Conservation (phyloP, 352 stramenopile species). For the Elongisporangium undulatum region DNA sequence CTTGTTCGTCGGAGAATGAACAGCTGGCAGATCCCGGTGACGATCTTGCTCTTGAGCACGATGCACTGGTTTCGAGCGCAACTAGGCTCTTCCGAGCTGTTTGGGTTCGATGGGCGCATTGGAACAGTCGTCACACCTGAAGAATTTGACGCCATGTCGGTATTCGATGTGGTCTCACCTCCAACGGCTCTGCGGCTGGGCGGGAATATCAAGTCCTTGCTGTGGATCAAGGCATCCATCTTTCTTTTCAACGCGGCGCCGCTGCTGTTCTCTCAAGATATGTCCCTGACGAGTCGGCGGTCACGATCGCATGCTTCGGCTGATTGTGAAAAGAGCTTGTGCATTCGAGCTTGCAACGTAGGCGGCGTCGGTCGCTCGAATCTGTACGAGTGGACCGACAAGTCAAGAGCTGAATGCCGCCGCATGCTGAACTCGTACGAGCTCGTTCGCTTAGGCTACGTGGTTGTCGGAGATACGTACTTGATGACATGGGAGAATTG, state of each 20-base stretch:
- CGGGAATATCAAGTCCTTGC: slow-evolving; percentile 23
- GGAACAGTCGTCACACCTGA: slow-evolving; percentile 16
- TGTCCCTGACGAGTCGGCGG: too few species aligned
- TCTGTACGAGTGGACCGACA: too few species aligned
- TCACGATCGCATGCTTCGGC: slow-evolving; percentile 7
- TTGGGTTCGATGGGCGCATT: slow-evolving; percentile 31
- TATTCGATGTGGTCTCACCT: slow-evolving; percentile 33
- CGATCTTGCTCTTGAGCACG: slow-evolving; percentile 24
- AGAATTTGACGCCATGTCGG: slow-evolving; percentile 19
- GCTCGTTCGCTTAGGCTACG: slow-evolving; percentile 6
- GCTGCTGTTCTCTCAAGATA: slow-evolving; percentile 18
- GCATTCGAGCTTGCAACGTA: slow-evolving; percentile 16
- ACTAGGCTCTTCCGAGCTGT: too few species aligned
- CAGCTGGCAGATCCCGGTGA: slow-evolving; percentile 28
- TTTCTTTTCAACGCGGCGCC: slow-evolving; percentile 29
- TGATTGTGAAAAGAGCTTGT: slow-evolving; percentile 24
- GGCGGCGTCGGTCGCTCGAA: slow-evolving; percentile 16
- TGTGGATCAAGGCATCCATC: slow-evolving; percentile 29
- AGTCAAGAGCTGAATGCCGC: too few species aligned
- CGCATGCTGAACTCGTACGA: too few species aligned
- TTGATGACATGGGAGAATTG: too few species aligned
- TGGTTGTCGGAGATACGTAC: slow-evolving; percentile 6
- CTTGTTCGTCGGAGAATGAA: slow-evolving; percentile 21
- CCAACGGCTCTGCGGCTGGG: slow-evolving; percentile 19
- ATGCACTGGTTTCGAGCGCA: slow-evolving; percentile 20